Conservation (phyloP, 2,329 filamentous ascomycete species). For the Teratosphaeria nubilosa region DNA sequence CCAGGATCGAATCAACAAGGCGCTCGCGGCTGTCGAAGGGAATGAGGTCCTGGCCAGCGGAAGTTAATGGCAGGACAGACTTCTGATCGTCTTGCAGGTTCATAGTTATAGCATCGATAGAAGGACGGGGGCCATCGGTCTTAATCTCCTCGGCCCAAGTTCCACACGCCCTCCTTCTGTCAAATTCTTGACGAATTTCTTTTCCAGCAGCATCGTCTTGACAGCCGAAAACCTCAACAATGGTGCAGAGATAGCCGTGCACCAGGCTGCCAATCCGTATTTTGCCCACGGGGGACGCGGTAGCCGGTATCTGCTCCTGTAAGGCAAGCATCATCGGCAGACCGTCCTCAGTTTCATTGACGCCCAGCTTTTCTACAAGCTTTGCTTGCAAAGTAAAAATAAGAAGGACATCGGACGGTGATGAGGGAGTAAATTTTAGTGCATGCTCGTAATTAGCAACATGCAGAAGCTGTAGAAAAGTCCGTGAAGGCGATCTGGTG, state of each 20-base stretch:
- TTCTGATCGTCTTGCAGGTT: slow-evolving; percentile 24
- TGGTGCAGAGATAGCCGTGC: slow-evolving; percentile 77
- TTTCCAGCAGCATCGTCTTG: slow-evolving; percentile 55
- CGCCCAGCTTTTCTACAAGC: slow-evolving; percentile 65
- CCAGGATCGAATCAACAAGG: slow-evolving; percentile 64
- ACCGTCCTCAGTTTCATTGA: slow-evolving; percentile 70
- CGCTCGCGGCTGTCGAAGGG: slow-evolving; percentile 66
- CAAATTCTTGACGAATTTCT: slow-evolving; percentile 66
- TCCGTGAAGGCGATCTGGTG: slow-evolving; percentile 32
- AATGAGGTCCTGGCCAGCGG: slow-evolving; percentile 48
- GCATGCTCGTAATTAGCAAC: slow-evolving; percentile 84
- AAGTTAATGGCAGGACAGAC: not conserved
- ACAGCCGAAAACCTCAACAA: slow-evolving; percentile 69
- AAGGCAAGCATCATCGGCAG: slow-evolving; percentile 82
- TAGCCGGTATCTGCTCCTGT: slow-evolving; percentile 68
- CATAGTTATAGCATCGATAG: not conserved
- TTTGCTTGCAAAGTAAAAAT: slow-evolving; percentile 67
- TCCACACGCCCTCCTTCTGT: slow-evolving; percentile 58
- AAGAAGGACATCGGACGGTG: slow-evolving; percentile 56
- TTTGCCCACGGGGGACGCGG: slow-evolving; percentile 58
- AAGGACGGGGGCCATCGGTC: not conserved
- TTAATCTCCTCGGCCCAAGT: slow-evolving; percentile 68
- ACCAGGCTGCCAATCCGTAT: slow-evolving; percentile 74
- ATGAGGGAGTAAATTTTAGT: slow-evolving; percentile 53
- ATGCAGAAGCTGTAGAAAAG: slow-evolving; percentile 73